These are phyloP conservation scores for Pleurotus sapidus DNA, from an alignment of 768 basidiomycete genomes.

Conservation along the genomic window DNA sequence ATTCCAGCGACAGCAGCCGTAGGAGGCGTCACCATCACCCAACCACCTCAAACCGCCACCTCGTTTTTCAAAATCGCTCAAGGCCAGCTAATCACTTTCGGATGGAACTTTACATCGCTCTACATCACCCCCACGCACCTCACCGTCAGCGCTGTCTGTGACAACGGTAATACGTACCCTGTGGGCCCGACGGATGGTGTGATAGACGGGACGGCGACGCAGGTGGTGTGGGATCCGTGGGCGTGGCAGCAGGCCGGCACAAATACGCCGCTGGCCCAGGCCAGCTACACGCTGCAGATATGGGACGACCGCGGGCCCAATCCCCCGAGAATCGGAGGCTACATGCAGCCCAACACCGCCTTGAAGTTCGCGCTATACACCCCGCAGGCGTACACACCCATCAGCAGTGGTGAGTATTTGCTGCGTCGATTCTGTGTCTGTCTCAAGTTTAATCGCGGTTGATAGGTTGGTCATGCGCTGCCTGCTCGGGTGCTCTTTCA, in stretches of 20 bases:
- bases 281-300: slow-evolving; percentile 75
- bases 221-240: slow-evolving; percentile 79
- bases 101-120: slow-evolving; percentile 84
- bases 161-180: slow-evolving; percentile 87
- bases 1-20: slow-evolving; percentile 55
- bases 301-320: slow-evolving; percentile 78
- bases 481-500: slow-evolving; percentile 41
- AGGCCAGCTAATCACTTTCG: slow-evolving; percentile 77
- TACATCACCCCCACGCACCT: slow-evolving; percentile 68
- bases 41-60: slow-evolving; percentile 77
- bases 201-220: slow-evolving; percentile 67
- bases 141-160: slow-evolving; percentile 79
- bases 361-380: slow-evolving; percentile 84
- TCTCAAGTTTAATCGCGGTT: background rate
- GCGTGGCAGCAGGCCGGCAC: slow-evolving; percentile 63
- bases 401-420: slow-evolving; percentile 45
- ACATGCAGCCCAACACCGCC: slow-evolving; percentile 63
- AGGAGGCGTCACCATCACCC: slow-evolving; percentile 70
- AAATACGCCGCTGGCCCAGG: slow-evolving; percentile 68
- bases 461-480: slow-evolving; percentile 55
- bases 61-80: slow-evolving; percentile 89
- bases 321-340: slow-evolving; percentile 57
- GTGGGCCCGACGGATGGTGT: slow-evolving; percentile 77
- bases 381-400: slow-evolving; percentile 66
- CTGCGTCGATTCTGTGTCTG: background rate